Conservation (phyloP, 2,329 filamentous ascomycete genomes). For the Penicillium sclerotigenum region DNA sequence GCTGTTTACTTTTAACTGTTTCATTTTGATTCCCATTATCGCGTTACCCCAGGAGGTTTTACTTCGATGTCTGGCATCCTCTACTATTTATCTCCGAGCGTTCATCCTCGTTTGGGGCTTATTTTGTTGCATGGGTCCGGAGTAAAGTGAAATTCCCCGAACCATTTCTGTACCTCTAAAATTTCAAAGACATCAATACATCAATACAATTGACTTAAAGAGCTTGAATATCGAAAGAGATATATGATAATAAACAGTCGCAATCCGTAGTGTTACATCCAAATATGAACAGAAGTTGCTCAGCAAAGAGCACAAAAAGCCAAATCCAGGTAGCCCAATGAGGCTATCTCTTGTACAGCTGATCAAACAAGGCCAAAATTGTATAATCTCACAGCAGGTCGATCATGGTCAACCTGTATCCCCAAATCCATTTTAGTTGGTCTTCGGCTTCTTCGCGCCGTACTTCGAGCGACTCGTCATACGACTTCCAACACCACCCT, state of each 20-base stretch:
- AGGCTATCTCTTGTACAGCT: background rate
- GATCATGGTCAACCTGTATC: background rate
- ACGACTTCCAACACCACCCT: conserved; percentile 88
- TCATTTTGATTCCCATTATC: conserved; percentile 1
- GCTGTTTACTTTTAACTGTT: background rate
- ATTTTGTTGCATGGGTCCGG: conserved; percentile 17
- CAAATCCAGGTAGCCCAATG: background rate
- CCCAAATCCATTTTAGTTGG: conserved; percentile 46
- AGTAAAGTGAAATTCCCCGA: conserved; percentile 16
- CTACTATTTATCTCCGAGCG: conserved; percentile 19
- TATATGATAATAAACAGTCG: background rate
- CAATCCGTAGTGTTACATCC: conserved; percentile 12
- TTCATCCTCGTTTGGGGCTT: conserved; percentile 8
- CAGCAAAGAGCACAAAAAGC: background rate
- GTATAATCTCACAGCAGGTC: conserved; percentile 8
- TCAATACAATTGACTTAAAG: background rate
- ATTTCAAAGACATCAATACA: background rate
- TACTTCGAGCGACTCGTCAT: conserved; percentile 90
- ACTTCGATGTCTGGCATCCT: conserved; percentile 13
- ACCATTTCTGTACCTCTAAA: conserved; percentile 10
- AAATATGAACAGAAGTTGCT: conserved; percentile 6
- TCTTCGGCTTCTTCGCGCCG: conserved; percentile 98
- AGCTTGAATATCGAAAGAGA: background rate
- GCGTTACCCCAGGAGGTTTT: background rate
- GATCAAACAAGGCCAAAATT: background rate